Percentiles rank a stretch among this genome's conserved stretches.
phyloP scores from a whole-genome alignment of 75 land plant genomes.

The Cryptomeria japonica region DNA sequence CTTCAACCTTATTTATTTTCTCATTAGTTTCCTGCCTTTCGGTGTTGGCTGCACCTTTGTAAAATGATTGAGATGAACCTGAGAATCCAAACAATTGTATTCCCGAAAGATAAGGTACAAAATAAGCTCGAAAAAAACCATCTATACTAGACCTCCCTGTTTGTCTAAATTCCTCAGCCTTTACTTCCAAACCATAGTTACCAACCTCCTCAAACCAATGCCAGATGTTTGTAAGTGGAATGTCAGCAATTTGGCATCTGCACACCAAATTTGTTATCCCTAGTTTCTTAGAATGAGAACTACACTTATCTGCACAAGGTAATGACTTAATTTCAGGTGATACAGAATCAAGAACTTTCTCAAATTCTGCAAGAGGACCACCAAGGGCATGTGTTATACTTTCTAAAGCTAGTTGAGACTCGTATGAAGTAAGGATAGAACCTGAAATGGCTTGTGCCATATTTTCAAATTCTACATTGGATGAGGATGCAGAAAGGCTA shows the following conservation, averaged over 20 bases:
- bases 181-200: slow-evolving; percentile 73
- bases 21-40: slow-evolving; percentile 8
- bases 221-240: slow-evolving; percentile 56
- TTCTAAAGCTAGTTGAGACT: slow-evolving; percentile 33
- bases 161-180: slow-evolving; percentile 21
- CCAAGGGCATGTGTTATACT: slow-evolving; percentile 28
- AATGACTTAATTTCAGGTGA: slow-evolving; percentile 38
- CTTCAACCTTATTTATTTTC: not conserved
- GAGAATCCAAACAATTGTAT: slow-evolving; percentile 59
- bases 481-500: not conserved
- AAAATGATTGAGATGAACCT: not conserved
- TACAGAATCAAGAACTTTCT: slow-evolving; percentile 39
- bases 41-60: not conserved
- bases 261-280: slow-evolving; percentile 21
- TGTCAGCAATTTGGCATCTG: slow-evolving; percentile 36
- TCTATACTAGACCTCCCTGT: slow-evolving; percentile 16
- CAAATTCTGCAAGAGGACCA: slow-evolving; percentile 59
- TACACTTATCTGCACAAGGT: not conserved
- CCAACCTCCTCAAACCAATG: slow-evolving; percentile 82
- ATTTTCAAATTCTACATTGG: slow-evolving; percentile 13
- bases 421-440: slow-evolving; percentile 36
- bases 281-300: slow-evolving; percentile 5
- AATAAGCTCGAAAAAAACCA: slow-evolving; percentile 49
- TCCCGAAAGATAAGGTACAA: slow-evolving; percentile 78
- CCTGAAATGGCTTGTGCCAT: slow-evolving; percentile 25